Base-by-base conservation (phyloP, 177 flowering plant species). In the Vitis hybrid region DNA sequence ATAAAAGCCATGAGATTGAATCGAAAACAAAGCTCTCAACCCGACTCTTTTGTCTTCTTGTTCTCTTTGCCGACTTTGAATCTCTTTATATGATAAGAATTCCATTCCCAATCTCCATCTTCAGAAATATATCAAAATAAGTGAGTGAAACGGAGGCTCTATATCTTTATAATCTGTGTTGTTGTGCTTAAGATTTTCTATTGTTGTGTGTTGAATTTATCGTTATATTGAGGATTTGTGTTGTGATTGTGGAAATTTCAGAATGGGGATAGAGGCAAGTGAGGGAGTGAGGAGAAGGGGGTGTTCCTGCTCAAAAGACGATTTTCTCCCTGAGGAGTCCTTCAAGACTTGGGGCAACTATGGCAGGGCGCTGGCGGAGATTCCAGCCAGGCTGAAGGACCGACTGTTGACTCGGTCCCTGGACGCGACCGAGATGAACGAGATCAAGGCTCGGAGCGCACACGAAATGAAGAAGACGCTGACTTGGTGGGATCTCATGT, bases 401-500 rank as follows among this genome's bases (percentile, higher is more conserved):
- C 73, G 85, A 60, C 40, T 80, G 1, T 15, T 75, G 32, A 56
- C 83, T 48, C 78, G 85, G 46, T 80, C 85, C 24, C 57, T 59
- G 7, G 80, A 78, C 51, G 35, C 72, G 16, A 70, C 63, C 6
- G 85, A 82, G 80, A 35, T 82, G 40, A 64, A 67, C 14, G 81
- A 75, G 68, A 74, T 80, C 64, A 74, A 69, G 57, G 72, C 72
- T 1, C 72, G 72, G 56, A 80, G 83, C 54, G 60, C 72, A 40
- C 65, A 78, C 57, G 77, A 76, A 62, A 82, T 86, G 87, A 79
- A 81, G 75, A 81, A 74, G 72, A 79, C 73, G 8, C 80, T 86
- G 8, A 66, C 70, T 6, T 83, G 87, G 90, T 84, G 83, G 85
- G 90, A 86, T 52, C 75, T 86, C 52, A 83, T 81, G 50, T 84